phyloP scores from a whole-genome alignment of 169 alveolate genomes.

The Perkinsus marinus region DNA sequence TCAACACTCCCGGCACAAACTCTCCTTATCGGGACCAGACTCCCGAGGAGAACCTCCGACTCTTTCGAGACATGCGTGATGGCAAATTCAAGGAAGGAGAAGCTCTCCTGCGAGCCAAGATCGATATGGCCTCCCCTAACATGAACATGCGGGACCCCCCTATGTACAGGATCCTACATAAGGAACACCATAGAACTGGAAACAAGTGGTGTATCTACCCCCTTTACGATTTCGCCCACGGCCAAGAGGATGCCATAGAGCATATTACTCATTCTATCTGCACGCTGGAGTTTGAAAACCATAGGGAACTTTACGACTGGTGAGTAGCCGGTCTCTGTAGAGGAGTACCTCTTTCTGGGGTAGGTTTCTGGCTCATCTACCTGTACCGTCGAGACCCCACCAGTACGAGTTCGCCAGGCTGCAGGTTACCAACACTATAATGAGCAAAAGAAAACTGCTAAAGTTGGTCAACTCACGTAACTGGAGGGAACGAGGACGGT shows the following conservation, averaged over 20 bases:
- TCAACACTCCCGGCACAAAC: slow-evolving; percentile 63
- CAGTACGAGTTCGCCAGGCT: slow-evolving; percentile 94
- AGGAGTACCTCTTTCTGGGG: too few relatives aligned
- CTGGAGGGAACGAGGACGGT: slow-evolving; percentile 26
- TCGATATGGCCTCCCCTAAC: slow-evolving; percentile 89
- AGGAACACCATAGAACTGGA: slow-evolving; percentile 92
- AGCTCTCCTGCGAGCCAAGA: slow-evolving; percentile 89
- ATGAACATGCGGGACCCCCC: slow-evolving; percentile 96
- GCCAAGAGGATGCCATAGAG: slow-evolving; percentile 94
- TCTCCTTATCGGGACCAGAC: slow-evolving; percentile 85
- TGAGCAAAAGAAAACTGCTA: slow-evolving; percentile 81
- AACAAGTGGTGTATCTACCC: slow-evolving; percentile 97
- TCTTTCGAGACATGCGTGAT: slow-evolving; percentile 84
- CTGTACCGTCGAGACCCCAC: slow-evolving; percentile 19
- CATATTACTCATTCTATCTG: slow-evolving; percentile 95
- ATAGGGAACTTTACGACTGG: slow-evolving; percentile 98
- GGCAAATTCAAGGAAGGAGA: slow-evolving; percentile 89
- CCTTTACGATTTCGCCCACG: slow-evolving; percentile 97
- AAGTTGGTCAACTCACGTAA: slow-evolving; percentile 62
- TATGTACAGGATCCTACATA: slow-evolving; percentile 69
- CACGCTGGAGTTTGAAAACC: slow-evolving; percentile 94
- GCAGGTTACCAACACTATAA: slow-evolving; percentile 84
- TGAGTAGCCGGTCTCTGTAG: slow-evolving; percentile 13
- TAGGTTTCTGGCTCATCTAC: not conserved
- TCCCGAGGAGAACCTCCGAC: slow-evolving; percentile 83